Base-by-base conservation (phyloP, 805 yeast genomes). In the Candida odintsovae region DNA sequence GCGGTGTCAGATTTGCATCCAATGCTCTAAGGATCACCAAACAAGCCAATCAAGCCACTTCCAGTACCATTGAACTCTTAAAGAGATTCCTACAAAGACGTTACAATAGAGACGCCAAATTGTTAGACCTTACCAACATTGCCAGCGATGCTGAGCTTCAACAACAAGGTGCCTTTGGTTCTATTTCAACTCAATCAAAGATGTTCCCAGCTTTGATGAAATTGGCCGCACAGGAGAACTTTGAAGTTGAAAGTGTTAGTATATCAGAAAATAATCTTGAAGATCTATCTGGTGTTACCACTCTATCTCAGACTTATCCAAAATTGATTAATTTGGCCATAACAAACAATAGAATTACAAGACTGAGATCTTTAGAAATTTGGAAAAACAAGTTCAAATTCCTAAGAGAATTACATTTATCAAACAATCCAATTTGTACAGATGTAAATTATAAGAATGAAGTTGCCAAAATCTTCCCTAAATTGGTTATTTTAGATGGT, bases 201-300 rank as follows among this genome's bases (percentile, higher is more conserved):
- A 83, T 90, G 76, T 89, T 92, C 63, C 85, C 89, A 11, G 98
- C 98, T 1, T 67, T 94, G 53, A 79, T 92, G 85, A 86, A 84
- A 61, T 66, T 92, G 9, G 96, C 96, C 1, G 66, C 70, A 4
- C 77, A 78, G 44, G 80, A 77, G 23, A 62, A 63, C 1, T 56
- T 67, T 21, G 61, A 61, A 8, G 83, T 90, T 4, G 83, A 82
- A 26, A 82, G 89, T 47, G 78, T 90, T 8, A 86, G 83, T 62
- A 64, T 89, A 31, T 77, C 90, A 19, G 71, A 71, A 46, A 86
- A 94, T 62, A 73, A 74, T 46, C 64, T 94, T 36, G 65, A 67
- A 22, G 95, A 88, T 57, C 72, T 87, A 35, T 59, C 71, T 31
- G 66, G 74, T 15, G 70, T 90, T 22, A 67, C 83, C 0, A 70